Evolutionary conservation across 805 yeast genomes (phyloP).

Genomic region (Cyberlindnera xylosilytica): DNA sequence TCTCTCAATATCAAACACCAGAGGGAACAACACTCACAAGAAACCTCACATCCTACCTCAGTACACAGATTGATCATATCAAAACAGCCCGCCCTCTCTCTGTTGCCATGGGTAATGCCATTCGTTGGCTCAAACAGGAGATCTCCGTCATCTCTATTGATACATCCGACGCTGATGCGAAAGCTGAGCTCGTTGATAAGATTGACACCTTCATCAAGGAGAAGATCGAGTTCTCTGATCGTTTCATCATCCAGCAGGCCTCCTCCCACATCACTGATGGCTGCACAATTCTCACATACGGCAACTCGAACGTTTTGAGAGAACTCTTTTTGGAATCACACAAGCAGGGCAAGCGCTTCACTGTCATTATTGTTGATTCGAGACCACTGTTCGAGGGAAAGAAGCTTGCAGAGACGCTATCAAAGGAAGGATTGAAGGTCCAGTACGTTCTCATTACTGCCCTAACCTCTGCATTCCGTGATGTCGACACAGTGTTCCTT

Average conservation of each 20-base stretch:
- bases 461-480: constrained; percentile 74
- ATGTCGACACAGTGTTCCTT: constrained; percentile 84
- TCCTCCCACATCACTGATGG: constrained; percentile 71
- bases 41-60: constrained; percentile 80
- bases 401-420: constrained; percentile 62
- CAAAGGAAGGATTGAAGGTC: constrained; percentile 58
- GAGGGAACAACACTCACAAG: constrained; percentile 80
- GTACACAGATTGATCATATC: constrained; percentile 89
- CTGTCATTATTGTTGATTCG: constrained; percentile 85
- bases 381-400: constrained; percentile 94
- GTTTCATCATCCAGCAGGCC: constrained; percentile 78
- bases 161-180: constrained; percentile 55
- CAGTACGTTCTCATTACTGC: constrained; percentile 81
- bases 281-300: constrained; percentile 81
- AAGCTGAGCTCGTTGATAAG: constrained; percentile 53
- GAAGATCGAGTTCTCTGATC: constrained; percentile 78
- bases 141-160: constrained; percentile 81
- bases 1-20: constrained; percentile 80
- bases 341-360: constrained; percentile 62
- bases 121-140: constrained; percentile 94
- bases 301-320: constrained; percentile 80
- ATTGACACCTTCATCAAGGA: constrained; percentile 84
- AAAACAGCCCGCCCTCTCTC: constrained; percentile 89
- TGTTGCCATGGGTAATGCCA: constrained; percentile 96
- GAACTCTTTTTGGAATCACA: constrained; percentile 72